phyloP scores from a whole-genome alignment of 441 rosid species.

The Populus tomentosa region DNA sequence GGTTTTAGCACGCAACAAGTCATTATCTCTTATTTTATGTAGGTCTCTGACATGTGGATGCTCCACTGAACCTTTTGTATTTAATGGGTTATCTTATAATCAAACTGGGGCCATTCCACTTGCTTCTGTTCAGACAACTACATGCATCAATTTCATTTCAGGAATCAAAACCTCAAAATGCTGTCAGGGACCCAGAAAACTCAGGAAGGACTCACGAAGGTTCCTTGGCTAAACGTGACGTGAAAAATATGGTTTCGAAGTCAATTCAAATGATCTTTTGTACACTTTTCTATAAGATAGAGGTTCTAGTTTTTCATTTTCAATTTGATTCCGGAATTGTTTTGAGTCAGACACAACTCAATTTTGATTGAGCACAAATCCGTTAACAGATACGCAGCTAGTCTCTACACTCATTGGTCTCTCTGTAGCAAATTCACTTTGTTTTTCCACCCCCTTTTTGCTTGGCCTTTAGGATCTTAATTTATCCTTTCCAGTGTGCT shows the following conservation, averaged over 20 bases:
- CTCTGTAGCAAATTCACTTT: background rate
- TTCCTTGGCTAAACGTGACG: constrained; percentile 19
- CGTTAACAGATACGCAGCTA: background rate
- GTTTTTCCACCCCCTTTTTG: background rate
- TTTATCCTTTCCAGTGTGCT: background rate
- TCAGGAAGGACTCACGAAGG: constrained; percentile 32
- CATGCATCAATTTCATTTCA: constrained; percentile 32
- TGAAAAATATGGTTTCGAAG: constrained; percentile 1
- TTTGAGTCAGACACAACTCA: constrained; percentile 36
- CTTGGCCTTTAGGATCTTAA: background rate
- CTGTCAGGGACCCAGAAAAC: constrained; percentile 41
- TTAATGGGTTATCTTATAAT: constrained; percentile 32
- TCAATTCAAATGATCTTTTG: constrained; percentile 9
- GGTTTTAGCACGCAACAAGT: constrained; percentile 21
- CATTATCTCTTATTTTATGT: constrained; percentile 12
- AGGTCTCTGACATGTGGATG: constrained; percentile 14
- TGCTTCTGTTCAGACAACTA: constrained; percentile 26
- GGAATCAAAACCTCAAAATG: constrained; percentile 28
- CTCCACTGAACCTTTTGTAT: constrained; percentile 31
- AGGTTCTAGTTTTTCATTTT: background rate
- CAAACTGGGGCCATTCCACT: constrained; percentile 42
- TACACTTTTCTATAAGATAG: constrained; percentile 1
- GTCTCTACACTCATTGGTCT: background rate
- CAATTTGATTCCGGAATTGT: constrained; percentile 9
- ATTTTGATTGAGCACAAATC: background rate